Evolutionary conservation across 805 yeast genomes (phyloP).

Genomic region (Brettanomyces naardenensis): DNA sequence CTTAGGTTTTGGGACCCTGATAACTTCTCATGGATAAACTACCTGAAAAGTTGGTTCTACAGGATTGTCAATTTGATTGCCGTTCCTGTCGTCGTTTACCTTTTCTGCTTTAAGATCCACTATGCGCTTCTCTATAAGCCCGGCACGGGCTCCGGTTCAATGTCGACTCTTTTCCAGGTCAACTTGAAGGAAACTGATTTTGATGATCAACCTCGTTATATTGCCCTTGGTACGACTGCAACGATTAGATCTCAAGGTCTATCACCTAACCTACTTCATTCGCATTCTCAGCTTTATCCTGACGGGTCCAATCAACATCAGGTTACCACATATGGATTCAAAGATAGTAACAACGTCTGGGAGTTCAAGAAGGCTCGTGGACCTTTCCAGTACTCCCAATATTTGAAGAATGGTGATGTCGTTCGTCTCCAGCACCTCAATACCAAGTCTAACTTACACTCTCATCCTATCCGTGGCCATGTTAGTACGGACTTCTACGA

Average conservation of each 20-base stretch:
- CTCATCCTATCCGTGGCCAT: slow-evolving; percentile 62
- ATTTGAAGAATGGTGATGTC: slow-evolving; percentile 49
- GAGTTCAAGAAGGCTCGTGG: slow-evolving; percentile 32
- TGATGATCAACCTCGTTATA: slow-evolving; percentile 56
- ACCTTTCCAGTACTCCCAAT: slow-evolving; percentile 7
- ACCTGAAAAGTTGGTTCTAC: slow-evolving; percentile 57
- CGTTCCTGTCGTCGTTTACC: slow-evolving; percentile 55
- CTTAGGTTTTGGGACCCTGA: slow-evolving; percentile 68
- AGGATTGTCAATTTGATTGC: slow-evolving; percentile 56
- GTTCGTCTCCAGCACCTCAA: slow-evolving; percentile 56
- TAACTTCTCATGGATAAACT: slow-evolving; percentile 40
- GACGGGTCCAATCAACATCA: slow-evolving; percentile 93
- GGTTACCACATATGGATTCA: slow-evolving; percentile 84
- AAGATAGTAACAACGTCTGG: slow-evolving; percentile 83
- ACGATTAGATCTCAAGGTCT: slow-evolving; percentile 66
- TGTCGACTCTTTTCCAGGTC: slow-evolving; percentile 85
- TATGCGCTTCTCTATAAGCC: slow-evolving; percentile 64
- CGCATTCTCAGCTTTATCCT: slow-evolving; percentile 81
- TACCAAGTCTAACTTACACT: slow-evolving; percentile 62
- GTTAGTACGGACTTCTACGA: slow-evolving; percentile 42
- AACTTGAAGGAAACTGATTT: slow-evolving; percentile 65
- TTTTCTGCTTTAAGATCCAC: slow-evolving; percentile 65
- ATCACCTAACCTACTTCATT: slow-evolving; percentile 73
- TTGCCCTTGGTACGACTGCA: slow-evolving; percentile 53
- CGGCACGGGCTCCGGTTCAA: slow-evolving; percentile 87